Evolutionary conservation across 306 rosid species (phyloP).

Genomic region (Phaseolus lunatus): DNA sequence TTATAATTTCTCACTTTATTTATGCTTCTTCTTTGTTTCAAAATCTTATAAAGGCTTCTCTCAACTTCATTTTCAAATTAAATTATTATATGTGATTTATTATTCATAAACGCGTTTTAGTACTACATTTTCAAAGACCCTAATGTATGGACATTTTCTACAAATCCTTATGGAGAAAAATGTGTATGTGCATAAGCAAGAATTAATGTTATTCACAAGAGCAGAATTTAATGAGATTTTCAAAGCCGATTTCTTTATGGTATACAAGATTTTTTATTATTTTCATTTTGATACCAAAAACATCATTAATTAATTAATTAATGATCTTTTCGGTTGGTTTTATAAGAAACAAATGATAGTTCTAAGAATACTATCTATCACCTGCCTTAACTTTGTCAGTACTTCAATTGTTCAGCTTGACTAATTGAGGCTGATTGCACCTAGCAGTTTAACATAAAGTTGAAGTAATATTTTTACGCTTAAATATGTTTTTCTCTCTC

Average conservation of each 20-base stretch:
- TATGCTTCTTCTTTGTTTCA: conserved; percentile 6
- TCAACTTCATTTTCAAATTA: conserved; percentile 18
- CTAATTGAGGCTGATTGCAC: background rate
- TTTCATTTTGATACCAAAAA: background rate
- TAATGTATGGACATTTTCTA: background rate
- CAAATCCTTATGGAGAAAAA: background rate
- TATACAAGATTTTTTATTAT: background rate
- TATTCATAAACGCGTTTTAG: conserved; percentile 49
- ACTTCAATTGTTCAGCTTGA: background rate
- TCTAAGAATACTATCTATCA: too few species aligned
- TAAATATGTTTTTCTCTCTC: too few species aligned
- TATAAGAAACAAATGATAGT: too few species aligned
- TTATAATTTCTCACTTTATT: conserved; percentile 21
- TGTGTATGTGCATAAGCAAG: background rate
- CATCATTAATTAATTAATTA: background rate
- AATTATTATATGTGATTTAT: background rate
- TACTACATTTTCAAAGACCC: conserved; percentile 41
- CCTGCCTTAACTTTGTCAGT: background rate
- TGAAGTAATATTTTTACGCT: too few species aligned
- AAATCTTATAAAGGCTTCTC: background rate
- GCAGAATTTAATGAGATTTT: background rate
- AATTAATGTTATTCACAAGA: conserved; percentile 1
- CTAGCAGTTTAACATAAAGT: background rate
- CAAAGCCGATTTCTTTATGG: background rate
- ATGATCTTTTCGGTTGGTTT: too few species aligned